Conservation (phyloP, 2,329 filamentous ascomycete species). For the Exophiala mesophila region DNA sequence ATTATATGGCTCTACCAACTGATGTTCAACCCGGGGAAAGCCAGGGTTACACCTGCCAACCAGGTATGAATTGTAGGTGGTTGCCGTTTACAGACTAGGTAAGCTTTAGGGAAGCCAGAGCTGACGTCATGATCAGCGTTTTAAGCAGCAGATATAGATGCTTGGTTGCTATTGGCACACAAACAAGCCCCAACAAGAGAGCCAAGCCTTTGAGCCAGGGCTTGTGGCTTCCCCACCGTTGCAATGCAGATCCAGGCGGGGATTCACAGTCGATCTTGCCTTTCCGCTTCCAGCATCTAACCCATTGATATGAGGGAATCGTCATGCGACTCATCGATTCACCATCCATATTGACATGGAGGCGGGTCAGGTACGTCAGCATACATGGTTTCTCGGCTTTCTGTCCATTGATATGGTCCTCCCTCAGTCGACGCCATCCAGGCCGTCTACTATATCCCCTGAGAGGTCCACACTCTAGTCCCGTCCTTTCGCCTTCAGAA, state of each 20-base stretch:
- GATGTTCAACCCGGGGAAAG: too few species aligned
- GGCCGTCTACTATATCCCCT: too few species aligned
- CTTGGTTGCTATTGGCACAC: neutral
- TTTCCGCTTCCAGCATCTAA: neutral
- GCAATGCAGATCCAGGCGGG: neutral
- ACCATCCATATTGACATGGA: neutral
- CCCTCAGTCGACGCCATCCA: too few species aligned
- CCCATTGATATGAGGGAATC: neutral
- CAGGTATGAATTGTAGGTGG: too few species aligned
- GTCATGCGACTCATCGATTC: neutral
- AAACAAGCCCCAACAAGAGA: conserved; percentile 1
- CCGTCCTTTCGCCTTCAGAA: too few species aligned
- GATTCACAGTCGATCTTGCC: neutral
- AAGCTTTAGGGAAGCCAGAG: too few species aligned
- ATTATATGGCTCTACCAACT: too few species aligned
- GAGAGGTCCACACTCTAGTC: too few species aligned
- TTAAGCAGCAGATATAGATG: neutral
- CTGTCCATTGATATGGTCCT: neutral
- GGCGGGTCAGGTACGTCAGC: neutral
- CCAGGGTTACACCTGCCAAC: too few species aligned
- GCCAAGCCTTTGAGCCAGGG: conserved; percentile 1
- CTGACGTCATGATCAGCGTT: neutral
- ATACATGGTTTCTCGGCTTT: neutral
- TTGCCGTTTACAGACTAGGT: too few species aligned
- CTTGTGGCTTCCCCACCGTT: neutral